These are phyloP conservation scores for Aspergillus carlsbadensis DNA, from an alignment of 495 filamentous ascomycete species.

Conservation along the genomic window DNA sequence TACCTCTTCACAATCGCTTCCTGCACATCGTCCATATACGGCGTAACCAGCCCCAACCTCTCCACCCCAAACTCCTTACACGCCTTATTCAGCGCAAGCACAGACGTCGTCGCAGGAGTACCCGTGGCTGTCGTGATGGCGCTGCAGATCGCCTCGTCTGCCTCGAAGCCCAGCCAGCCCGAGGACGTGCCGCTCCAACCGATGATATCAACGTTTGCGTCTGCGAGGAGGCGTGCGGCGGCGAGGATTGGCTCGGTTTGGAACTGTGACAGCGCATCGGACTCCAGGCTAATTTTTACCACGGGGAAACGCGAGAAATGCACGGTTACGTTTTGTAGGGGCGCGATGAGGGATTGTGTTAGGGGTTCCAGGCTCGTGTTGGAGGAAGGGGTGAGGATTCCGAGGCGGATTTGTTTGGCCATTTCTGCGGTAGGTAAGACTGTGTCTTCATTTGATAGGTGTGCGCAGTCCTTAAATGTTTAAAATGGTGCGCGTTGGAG, in stretches of 20 bases:
- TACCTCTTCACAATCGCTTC: not conserved
- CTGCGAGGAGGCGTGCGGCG: slow-evolving; percentile 5
- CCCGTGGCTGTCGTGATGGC: not conserved
- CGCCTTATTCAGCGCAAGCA: slow-evolving; percentile 4
- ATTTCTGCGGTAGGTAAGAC: not conserved
- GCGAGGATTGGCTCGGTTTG: slow-evolving; percentile 4
- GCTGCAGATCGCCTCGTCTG: not conserved
- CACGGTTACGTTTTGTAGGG: slow-evolving; percentile 2
- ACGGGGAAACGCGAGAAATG: slow-evolving; percentile 8
- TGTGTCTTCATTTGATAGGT: too few species aligned
- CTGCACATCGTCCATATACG: slow-evolving; percentile 3
- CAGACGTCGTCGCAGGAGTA: not conserved
- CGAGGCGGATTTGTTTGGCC: slow-evolving; percentile 1
- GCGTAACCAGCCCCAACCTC: not conserved
- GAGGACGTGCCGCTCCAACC: slow-evolving; percentile 5
- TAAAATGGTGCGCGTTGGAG: too few species aligned
- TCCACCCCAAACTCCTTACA: not conserved
- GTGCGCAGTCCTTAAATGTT: too few species aligned
- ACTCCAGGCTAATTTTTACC: slow-evolving; percentile 2
- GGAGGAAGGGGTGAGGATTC: slow-evolving; percentile 5
- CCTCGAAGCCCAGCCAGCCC: slow-evolving; percentile 4
- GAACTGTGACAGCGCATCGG: slow-evolving; percentile 4
- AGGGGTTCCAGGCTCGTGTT: slow-evolving; percentile 3
- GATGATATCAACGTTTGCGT: slow-evolving; percentile 5
- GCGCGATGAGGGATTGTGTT: not conserved